Evolutionary conservation across 1,139 yeast species (phyloP).

Genomic region (Ashbya aceris): DNA sequence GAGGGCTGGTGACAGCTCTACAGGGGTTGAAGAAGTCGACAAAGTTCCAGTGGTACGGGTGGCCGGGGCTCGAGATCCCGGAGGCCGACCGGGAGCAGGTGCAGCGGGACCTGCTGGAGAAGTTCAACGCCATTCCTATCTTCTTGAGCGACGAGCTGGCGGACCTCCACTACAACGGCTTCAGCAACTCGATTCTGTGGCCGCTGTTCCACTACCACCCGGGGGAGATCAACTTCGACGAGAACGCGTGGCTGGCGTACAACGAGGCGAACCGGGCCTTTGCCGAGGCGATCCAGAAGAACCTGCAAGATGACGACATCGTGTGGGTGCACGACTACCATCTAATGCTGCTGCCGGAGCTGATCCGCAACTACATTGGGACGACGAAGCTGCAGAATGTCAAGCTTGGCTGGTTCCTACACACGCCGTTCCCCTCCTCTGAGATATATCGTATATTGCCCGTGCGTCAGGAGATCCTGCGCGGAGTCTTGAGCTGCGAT

Average conservation of each 20-base stretch:
- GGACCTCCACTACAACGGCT: conserved; percentile 93
- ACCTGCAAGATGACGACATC: conserved; percentile 74
- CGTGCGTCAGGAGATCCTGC: conserved; percentile 82
- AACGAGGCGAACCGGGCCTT: conserved; percentile 84
- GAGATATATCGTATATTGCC: conserved; percentile 95
- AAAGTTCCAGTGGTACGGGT: conserved; percentile 94
- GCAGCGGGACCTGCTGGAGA: conserved; percentile 56
- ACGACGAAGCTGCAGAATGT: conserved; percentile 41
- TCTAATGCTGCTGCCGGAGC: conserved; percentile 86
- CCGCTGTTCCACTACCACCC: conserved; percentile 98
- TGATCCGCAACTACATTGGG: conserved; percentile 54
- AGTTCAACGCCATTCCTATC: conserved; percentile 86
- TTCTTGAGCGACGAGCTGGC: conserved; percentile 83
- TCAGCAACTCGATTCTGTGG: conserved; percentile 88
- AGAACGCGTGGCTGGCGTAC: conserved; percentile 96
- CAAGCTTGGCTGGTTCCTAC: conserved; percentile 85
- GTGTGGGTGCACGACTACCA: conserved; percentile 99
- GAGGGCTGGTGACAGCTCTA: conserved; percentile 92
- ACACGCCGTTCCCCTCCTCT: conserved; percentile 96
- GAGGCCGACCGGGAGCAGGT: conserved; percentile 63
- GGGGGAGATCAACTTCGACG: conserved; percentile 97
- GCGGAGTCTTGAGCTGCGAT: conserved; percentile 90
- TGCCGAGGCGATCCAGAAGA: conserved; percentile 63
- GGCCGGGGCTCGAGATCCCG: conserved; percentile 93
- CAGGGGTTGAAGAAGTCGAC: conserved; percentile 83